Evolutionary conservation across 148 eudicot genomes (phyloP), one percentile per base, ranked within the genome.

Genomic region (Pouteria glomerata): DNA sequence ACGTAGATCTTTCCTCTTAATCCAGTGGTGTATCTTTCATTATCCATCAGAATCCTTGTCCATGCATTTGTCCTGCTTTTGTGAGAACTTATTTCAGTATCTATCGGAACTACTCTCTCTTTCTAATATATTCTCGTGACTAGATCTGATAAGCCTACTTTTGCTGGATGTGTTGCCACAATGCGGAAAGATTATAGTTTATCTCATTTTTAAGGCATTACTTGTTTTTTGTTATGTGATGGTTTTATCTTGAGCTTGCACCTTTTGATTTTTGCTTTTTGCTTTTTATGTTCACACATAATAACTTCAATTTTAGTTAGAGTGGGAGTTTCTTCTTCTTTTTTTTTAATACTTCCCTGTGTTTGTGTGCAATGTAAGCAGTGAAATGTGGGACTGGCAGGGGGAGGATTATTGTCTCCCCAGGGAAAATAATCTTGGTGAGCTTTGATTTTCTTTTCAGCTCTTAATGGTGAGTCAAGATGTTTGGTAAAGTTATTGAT

Each of bases 311-410:
- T n/a, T n/a, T n/a, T n/a, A n/a, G n/a, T n/a, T n/a, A 39, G 44
- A 10, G 44, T 10, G 10, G 44, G 44, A 10, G n/a, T n/a, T 39
- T 39, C 10, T 39, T 39, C 44, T 39, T 4, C 44, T 4, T 39
- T 39, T 39, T 10, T 39, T 39, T 39, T 5, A 39, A 39, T 39
- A 4, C 5, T 39, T 39, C 7, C 44, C 10, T 39, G 5, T 39
- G 44, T 4, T 4, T 39, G 44, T 39, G 7, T 39, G 0, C 0
- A 52, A 51, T 76, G 70, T 33, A 55, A 67, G 58, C 72, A 89
- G 86, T 50, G 72, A 82, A 61, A 76, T 82, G 69, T 87, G 87
- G 92, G 81, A 79, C 18, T 90, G 96, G 90, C 79, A 81, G 45
- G 79, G 78, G 59, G 85, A 73, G 16, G 85, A 79, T 47, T 76